These are phyloP conservation scores for Metschnikowia reukaufii DNA, from an alignment of 805 yeast species.

Conservation along the genomic window DNA sequence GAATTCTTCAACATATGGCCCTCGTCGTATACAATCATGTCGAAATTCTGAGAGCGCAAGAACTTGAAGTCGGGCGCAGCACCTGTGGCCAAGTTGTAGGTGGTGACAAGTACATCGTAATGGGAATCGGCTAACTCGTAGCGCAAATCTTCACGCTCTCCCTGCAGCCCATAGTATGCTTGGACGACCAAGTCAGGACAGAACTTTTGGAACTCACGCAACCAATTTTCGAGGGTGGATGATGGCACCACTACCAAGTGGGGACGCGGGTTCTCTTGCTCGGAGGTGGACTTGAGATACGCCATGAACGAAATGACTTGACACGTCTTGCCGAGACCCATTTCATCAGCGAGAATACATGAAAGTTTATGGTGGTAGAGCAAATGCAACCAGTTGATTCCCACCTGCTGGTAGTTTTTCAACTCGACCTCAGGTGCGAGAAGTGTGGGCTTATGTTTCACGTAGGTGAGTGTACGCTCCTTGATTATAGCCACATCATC, in stretches of 20 bases:
- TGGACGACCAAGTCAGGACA: slow-evolving; percentile 80
- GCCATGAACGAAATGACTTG: slow-evolving; percentile 94
- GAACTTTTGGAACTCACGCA: slow-evolving; percentile 87
- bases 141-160: slow-evolving; percentile 82
- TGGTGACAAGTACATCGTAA: slow-evolving; percentile 90
- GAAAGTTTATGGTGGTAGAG: slow-evolving; percentile 77
- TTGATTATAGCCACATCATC: slow-evolving; percentile 31
- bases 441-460: slow-evolving; percentile 69
- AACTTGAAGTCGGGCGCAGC: slow-evolving; percentile 79
- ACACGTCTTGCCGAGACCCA: slow-evolving; percentile 97
- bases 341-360: slow-evolving; percentile 96
- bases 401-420: slow-evolving; percentile 94
- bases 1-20: slow-evolving; percentile 97
- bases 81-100: slow-evolving; percentile 90
- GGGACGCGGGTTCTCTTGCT: slow-evolving; percentile 63
- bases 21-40: slow-evolving; percentile 92
- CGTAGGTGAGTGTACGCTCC: slow-evolving; percentile 38
- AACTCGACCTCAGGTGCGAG: slow-evolving; percentile 63
- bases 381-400: slow-evolving; percentile 87
- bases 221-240: slow-evolving; percentile 96
- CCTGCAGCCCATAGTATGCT: slow-evolving; percentile 89
- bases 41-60: slow-evolving; percentile 70
- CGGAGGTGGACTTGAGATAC: slow-evolving; percentile 66
- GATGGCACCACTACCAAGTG: slow-evolving; percentile 95
- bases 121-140: slow-evolving; percentile 57